Conservation (phyloP, 768 basidiomycete genomes). For the Collybiopsis confluens region DNA sequence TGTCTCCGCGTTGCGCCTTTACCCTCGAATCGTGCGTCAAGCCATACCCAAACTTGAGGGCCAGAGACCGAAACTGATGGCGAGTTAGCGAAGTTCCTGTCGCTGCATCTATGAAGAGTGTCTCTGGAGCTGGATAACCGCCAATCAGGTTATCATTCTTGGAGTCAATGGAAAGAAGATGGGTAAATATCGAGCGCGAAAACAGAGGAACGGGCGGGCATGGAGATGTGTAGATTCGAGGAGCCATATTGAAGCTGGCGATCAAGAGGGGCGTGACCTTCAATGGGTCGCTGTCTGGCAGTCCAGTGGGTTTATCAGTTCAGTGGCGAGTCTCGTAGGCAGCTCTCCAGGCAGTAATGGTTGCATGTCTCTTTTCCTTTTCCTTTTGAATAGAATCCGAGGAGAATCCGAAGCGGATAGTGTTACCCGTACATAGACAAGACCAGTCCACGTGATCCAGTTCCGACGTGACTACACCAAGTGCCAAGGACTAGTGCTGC, state of each 20-base stretch:
- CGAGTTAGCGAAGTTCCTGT: conserved; percentile 44
- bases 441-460: too few species aligned
- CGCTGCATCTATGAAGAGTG: conserved; percentile 51
- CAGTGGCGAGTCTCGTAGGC: too few species aligned
- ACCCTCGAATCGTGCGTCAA: conserved; percentile 28
- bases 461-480: too few species aligned
- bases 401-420: too few species aligned
- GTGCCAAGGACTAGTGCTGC: too few species aligned
- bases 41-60: conserved; percentile 43
- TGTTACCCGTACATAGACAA: too few species aligned
- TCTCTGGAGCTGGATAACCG: conserved; percentile 25
- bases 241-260: conserved; percentile 10
- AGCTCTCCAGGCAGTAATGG: too few species aligned
- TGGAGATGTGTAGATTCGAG: conserved; percentile 24
- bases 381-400: too few species aligned
- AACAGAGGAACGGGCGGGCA: conserved; percentile 19
- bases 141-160: background rate
- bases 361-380: too few species aligned
- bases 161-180: conserved; percentile 21
- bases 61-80: conserved; percentile 33
- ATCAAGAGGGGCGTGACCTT: too few species aligned
- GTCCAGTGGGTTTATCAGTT: too few species aligned
- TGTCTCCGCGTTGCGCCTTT: conserved; percentile 33
- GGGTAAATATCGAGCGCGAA: conserved; percentile 26
- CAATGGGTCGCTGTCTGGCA: too few species aligned